A percentile compares a stretch with the other conserved stretches of the same genome.
Conservation (phyloP, 2,329 filamentous ascomycete genomes). For the Claviceps pazoutovae region DNA sequence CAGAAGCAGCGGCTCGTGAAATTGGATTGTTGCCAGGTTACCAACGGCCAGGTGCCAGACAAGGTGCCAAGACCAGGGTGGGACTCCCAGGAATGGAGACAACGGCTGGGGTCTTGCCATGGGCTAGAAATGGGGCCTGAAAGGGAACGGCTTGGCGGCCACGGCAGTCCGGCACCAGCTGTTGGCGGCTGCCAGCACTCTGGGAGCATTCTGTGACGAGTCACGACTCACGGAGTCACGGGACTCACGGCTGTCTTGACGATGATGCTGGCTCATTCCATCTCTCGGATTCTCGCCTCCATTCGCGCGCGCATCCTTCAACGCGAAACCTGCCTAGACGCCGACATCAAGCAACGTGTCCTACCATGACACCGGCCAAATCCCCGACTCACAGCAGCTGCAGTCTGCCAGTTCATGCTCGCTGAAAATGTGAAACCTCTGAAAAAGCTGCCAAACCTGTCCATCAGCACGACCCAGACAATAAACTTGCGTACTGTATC, state of each 20-base stretch:
- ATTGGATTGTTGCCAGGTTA: background rate
- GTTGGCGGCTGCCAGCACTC: background rate
- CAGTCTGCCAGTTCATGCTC: no score
- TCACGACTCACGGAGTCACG: no score
- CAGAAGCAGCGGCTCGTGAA: background rate
- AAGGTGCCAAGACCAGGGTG: background rate
- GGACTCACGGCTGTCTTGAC: no score
- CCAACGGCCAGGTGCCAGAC: background rate
- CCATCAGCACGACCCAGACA: background rate
- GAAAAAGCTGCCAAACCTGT: no score
- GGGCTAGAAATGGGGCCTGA: background rate
- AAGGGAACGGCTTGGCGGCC: background rate
- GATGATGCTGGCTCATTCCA: no score
- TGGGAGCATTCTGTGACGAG: background rate
- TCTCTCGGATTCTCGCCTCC: no score
- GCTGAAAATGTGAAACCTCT: no score
- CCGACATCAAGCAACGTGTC: no score
- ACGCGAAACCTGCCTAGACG: no score
- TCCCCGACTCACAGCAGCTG: no score
- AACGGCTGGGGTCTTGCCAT: background rate
- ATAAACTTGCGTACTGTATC: background rate
- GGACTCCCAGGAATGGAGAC: background rate
- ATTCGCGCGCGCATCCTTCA: no score
- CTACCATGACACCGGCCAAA: no score
- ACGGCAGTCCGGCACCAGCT: constrained; percentile 1